A percentile compares a stretch with the other conserved stretches of the same genome.
These are phyloP conservation scores for Telfairia occidentalis DNA, from an alignment of 331 rosid species.

Conservation along the genomic window DNA sequence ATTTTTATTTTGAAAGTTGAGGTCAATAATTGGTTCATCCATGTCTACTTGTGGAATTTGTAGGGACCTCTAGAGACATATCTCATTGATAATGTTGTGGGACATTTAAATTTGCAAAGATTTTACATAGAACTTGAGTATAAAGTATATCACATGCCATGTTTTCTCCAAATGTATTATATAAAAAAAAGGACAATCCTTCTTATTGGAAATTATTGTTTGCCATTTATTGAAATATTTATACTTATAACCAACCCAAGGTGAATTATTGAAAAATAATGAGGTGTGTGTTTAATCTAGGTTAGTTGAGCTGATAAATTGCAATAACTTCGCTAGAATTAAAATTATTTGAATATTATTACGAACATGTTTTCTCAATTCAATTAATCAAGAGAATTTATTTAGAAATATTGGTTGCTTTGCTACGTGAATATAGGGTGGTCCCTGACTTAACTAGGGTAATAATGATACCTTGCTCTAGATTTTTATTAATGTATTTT, in stretches of 20 bases:
- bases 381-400: background rate
- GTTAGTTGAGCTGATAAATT: background rate
- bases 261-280: background rate
- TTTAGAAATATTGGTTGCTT: too few species aligned
- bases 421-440: too few species aligned
- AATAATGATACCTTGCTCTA: too few species aligned
- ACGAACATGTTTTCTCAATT: background rate
- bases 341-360: too few species aligned
- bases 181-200: background rate
- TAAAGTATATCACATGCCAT: constrained; percentile 11
- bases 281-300: background rate
- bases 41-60: background rate
- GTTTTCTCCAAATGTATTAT: background rate
- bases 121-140: background rate
- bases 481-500: too few species aligned
- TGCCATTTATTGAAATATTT: constrained; percentile 5
- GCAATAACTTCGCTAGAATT: background rate
- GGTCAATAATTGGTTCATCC: constrained; percentile 5
- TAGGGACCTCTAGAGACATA: constrained; percentile 2
- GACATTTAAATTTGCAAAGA: background rate
- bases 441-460: too few species aligned
- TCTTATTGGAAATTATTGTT: background rate
- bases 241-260: background rate
- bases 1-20: background rate
- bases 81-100: background rate